Base-by-base conservation (phyloP, 2,329 filamentous ascomycete species). In the Fusarium sp. region DNA sequence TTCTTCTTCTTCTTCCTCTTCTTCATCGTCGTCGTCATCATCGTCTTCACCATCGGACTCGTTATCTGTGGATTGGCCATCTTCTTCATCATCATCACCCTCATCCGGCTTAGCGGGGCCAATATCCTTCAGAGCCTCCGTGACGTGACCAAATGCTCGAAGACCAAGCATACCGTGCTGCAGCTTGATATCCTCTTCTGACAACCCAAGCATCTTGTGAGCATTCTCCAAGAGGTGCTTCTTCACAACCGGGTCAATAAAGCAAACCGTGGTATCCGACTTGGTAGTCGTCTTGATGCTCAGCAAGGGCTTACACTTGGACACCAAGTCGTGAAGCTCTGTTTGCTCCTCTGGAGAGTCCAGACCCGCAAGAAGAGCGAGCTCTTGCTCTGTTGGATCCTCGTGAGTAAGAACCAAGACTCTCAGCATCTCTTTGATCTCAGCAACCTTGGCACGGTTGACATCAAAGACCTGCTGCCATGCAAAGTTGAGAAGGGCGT, bases 351-450 rank as follows among this genome's bases (percentile, higher is more conserved):
- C 80, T 0, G 66, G 78, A 11, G 79, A 77, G 8, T 76, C 73
- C 2, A 85, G 67, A 0, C 83, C 84, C 4, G 81, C 79, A 7
- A 85, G 79, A 2, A 85, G 74, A 7, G 77, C 78, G 2, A 85
- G 79, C 56, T 84, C 84, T 2, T 70, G 73, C 24, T 82, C 80
- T 0, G 79, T 84, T 6, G 84, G 84, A 22, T 85, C 82, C 59
- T 84, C 82, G 20, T 82, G 83, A 0, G 83, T 84, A 8, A 85
- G 78, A 2, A 84, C 82, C 4, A 85, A 75, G 0, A 83, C 79
- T n/a, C 84, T 79, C 5, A 85, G 67, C 76, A 85, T 81, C 67
- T 85, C 84, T 67, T 83, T 84, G 38, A 85, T 82, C 49, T 82
- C 81, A n/a, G 82, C 83, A 1, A 77, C 71, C 6, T 82, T 74